Conservation (phyloP, 306 rosid genomes). For the Rosa persica region DNA sequence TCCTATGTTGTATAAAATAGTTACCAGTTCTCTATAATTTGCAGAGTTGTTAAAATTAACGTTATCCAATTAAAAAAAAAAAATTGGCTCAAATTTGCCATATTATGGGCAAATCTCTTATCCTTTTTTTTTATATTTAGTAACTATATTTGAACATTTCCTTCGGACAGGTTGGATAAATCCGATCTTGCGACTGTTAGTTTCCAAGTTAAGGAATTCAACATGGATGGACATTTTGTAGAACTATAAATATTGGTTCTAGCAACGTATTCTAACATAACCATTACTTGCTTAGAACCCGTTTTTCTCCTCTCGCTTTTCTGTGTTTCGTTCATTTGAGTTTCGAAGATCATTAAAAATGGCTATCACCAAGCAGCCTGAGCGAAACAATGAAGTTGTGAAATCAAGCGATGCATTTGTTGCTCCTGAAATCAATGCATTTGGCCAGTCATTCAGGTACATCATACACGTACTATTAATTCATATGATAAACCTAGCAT, state of each 20-base stretch:
- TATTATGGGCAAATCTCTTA: background rate
- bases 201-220: background rate
- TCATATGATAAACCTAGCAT: background rate
- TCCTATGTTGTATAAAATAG: background rate
- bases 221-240: background rate
- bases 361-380: background rate
- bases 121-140: background rate
- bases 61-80: background rate
- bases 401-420: background rate
- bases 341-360: background rate
- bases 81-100: background rate
- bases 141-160: background rate
- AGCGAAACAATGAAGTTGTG: background rate
- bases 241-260: background rate
- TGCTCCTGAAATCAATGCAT: background rate
- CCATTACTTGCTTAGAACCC: background rate
- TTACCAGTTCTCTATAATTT: background rate
- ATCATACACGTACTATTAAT: background rate
- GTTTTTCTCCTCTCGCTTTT: background rate
- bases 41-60: background rate
- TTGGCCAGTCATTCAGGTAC: conserved; percentile 18
- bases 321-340: background rate
- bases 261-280: background rate
- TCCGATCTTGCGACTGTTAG: background rate
- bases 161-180: background rate